Conservation (phyloP, 768 basidiomycete species). For the Boletus pseudo-olivaceus region DNA sequence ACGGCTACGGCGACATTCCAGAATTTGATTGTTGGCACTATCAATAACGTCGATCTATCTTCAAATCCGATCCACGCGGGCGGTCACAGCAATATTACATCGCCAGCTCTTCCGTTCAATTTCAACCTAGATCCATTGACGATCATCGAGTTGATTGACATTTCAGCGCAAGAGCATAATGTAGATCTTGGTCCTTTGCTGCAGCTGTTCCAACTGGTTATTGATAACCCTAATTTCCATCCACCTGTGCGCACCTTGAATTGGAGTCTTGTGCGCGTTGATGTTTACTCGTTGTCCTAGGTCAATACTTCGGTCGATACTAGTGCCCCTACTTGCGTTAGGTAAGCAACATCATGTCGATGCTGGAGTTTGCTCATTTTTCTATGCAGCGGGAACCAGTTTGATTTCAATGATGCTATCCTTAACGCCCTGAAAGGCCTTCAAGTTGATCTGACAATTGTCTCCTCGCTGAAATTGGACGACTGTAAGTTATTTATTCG, state of each 20-base stretch:
- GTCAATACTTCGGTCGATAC: constrained; percentile 54
- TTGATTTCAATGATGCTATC: constrained; percentile 58
- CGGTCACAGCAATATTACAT: constrained; percentile 58
- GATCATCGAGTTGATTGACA: constrained; percentile 54
- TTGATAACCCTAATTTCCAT: constrained; percentile 47
- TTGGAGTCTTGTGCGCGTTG: neutral
- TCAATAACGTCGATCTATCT: constrained; percentile 52
- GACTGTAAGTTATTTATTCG: constrained; percentile 47
- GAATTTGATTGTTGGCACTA: constrained; percentile 53
- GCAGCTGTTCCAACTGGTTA: constrained; percentile 51
- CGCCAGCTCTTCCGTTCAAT: constrained; percentile 52
- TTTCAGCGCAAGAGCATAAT: constrained; percentile 48
- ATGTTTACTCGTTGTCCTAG: constrained; percentile 28
- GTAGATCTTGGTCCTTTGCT: constrained; percentile 61
- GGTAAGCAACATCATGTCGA: constrained; percentile 31
- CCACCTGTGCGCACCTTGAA: constrained; percentile 40
- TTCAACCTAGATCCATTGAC: constrained; percentile 63
- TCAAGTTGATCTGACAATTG: constrained; percentile 53
- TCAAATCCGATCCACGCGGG: constrained; percentile 54
- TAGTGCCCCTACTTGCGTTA: constrained; percentile 53
- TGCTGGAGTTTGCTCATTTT: constrained; percentile 2
- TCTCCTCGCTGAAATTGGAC: constrained; percentile 56
- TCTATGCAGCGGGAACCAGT: constrained; percentile 55
- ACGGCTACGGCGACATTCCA: constrained; percentile 53
- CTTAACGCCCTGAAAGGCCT: constrained; percentile 59